Conservation (phyloP, 2,329 filamentous ascomycete species). For the Pseudocercospora macadamiae region DNA sequence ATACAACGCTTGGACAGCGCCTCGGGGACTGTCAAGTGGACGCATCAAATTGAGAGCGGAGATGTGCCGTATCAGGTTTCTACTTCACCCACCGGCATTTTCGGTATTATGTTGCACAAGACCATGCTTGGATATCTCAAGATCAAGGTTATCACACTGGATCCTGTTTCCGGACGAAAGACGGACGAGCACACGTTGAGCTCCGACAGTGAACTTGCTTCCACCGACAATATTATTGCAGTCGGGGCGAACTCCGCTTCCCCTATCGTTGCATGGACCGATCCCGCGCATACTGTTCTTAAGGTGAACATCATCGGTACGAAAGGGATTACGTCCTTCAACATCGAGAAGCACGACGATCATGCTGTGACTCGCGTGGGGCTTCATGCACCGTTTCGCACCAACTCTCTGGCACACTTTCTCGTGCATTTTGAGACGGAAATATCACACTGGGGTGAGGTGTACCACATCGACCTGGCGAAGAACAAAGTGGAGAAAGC, state of each 20-base stretch:
- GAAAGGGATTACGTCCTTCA: slow-evolving; percentile 49
- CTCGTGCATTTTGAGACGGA: slow-evolving; percentile 77
- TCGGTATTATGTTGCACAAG: slow-evolving; percentile 74
- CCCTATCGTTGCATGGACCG: slow-evolving; percentile 76
- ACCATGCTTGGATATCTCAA: slow-evolving; percentile 69
- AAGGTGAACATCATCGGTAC: slow-evolving; percentile 70
- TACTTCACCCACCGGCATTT: slow-evolving; percentile 69
- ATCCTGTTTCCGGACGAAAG: slow-evolving; percentile 72
- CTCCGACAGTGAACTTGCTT: slow-evolving; percentile 72
- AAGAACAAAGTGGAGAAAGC: slow-evolving; percentile 71
- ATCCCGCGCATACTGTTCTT: slow-evolving; percentile 63
- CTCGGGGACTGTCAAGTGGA: slow-evolving; percentile 77
- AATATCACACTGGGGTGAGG: slow-evolving; percentile 75
- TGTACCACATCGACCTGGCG: slow-evolving; percentile 80
- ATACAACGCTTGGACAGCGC: slow-evolving; percentile 73
- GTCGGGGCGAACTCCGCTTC: slow-evolving; percentile 76
- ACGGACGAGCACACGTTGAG: slow-evolving; percentile 71
- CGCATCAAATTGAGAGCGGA: slow-evolving; percentile 65
- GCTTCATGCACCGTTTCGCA: slow-evolving; percentile 73
- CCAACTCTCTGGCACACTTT: slow-evolving; percentile 78
- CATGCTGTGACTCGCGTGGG: slow-evolving; percentile 54
- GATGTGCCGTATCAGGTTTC: slow-evolving; percentile 76
- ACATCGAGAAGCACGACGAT: slow-evolving; percentile 42
- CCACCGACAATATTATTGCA: slow-evolving; percentile 67
- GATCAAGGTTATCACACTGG: slow-evolving; percentile 74